phyloP scores from a whole-genome alignment of 1,284 basidiomycete species.

The Mycosarcoma maydis region DNA sequence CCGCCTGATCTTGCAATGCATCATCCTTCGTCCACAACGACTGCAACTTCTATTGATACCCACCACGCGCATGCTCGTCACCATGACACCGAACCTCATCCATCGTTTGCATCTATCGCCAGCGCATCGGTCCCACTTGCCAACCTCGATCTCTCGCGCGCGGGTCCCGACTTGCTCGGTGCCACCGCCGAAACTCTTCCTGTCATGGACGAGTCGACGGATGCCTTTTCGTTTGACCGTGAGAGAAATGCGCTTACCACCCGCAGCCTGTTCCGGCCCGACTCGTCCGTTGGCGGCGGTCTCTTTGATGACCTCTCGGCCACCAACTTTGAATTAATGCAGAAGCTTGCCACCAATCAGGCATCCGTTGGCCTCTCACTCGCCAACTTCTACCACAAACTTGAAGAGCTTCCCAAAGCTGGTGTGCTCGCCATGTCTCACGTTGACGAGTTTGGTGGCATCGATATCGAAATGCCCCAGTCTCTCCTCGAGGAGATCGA shows the following conservation, averaged over 20 bases:
- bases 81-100: not conserved
- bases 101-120: not conserved
- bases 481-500: conserved; percentile 39
- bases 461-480: conserved; percentile 39
- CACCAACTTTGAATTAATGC: conserved; percentile 54
- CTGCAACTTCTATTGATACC: conserved; percentile 19
- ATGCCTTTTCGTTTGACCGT: conserved; percentile 35
- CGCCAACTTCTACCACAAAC: conserved; percentile 49
- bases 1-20: conserved; percentile 23
- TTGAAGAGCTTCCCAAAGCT: conserved; percentile 58
- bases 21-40: conserved; percentile 8
- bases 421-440: conserved; percentile 31
- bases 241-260: conserved; percentile 30
- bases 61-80: conserved; percentile 3
- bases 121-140: conserved; percentile 1
- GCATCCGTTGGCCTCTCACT: conserved; percentile 23
- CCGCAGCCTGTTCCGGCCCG: conserved; percentile 32
- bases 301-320: conserved; percentile 49
- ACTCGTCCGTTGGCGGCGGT: conserved; percentile 20
- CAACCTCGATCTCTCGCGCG: conserved; percentile 10
- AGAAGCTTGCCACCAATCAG: conserved; percentile 43
- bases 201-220: conserved; percentile 12
- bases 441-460: conserved; percentile 28
- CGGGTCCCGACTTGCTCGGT: conserved; percentile 6
- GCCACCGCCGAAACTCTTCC: conserved; percentile 3